phyloP scores from a whole-genome alignment of 805 yeast genomes.

The Saturnispora silvae region DNA sequence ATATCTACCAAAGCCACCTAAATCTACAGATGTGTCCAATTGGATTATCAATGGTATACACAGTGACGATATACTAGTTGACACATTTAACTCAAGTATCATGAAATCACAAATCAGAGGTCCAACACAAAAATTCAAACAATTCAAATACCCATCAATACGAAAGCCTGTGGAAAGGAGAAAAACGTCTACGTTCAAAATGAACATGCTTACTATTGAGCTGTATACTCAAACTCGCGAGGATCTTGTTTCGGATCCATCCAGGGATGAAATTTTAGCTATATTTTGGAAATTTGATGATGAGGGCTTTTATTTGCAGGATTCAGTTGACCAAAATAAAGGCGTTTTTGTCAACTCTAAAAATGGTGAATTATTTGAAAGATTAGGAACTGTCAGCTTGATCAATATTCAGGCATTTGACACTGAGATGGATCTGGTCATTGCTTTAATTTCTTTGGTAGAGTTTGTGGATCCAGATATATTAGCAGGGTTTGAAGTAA shows the following conservation, averaged over 20 bases:
- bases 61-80: background rate
- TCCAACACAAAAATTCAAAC: constrained; percentile 31
- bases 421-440: constrained; percentile 51
- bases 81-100: constrained; percentile 7
- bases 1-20: constrained; percentile 34
- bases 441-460: constrained; percentile 43
- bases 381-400: background rate
- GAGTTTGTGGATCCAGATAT: constrained; percentile 76
- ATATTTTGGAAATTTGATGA: constrained; percentile 57
- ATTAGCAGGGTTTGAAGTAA: constrained; percentile 75
- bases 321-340: constrained; percentile 21
- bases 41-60: constrained; percentile 23
- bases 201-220: constrained; percentile 59
- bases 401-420: constrained; percentile 31
- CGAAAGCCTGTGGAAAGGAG: constrained; percentile 22
- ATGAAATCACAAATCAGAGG: constrained; percentile 42
- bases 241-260: constrained; percentile 53
- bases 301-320: constrained; percentile 26
- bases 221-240: constrained; percentile 50
- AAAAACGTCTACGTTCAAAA: constrained; percentile 30
- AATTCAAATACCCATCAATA: constrained; percentile 29
- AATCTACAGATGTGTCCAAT: constrained; percentile 25
- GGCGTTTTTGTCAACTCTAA: constrained; percentile 27
- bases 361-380: background rate
- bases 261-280: constrained; percentile 42